Percentiles rank a stretch among this genome's conserved stretches.
Conservation (phyloP, 1,284 basidiomycete species). For the Pseudozyma sp. region DNA sequence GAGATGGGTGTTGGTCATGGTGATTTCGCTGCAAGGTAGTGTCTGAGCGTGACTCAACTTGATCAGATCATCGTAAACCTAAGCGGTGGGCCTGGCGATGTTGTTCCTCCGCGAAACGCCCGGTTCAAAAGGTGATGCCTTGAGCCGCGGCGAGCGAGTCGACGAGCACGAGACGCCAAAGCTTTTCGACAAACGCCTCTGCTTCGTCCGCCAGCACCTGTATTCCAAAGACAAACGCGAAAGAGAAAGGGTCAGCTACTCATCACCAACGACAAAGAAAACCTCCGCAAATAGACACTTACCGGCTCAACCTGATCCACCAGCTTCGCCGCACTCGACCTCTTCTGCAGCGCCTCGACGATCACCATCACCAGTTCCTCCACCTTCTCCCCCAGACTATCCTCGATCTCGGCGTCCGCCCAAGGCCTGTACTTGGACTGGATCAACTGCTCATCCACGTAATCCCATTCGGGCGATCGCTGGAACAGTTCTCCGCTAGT, state of each 20-base stretch:
- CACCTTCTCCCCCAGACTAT: constrained; percentile 61
- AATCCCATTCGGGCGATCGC: constrained; percentile 52
- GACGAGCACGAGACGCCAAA: constrained; percentile 60
- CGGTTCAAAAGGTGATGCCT: constrained; percentile 15
- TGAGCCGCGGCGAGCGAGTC: constrained; percentile 49
- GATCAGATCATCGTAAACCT: no score
- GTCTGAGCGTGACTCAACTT: no score
- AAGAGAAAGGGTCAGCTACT: background rate
- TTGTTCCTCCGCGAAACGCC: background rate
- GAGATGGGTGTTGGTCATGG: no score
- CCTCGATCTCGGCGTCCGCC: constrained; percentile 56
- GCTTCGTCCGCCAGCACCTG: constrained; percentile 64
- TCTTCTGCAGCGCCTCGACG: constrained; percentile 46
- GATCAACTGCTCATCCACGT: constrained; percentile 45
- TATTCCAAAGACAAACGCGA: background rate
- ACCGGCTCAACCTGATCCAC: constrained; percentile 60
- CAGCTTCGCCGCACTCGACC: constrained; percentile 32
- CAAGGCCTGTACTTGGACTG: constrained; percentile 43
- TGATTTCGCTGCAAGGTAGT: no score
- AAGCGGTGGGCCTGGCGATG: background rate
- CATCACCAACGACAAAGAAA: no score
- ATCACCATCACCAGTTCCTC: constrained; percentile 58
- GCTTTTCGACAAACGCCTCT: constrained; percentile 50
- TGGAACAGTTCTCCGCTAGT: constrained; percentile 29
- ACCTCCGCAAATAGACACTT: no score